Evolutionary conservation across 108 stramenopile genomes (phyloP).

Genomic region (Schizochytrium sp.): DNA sequence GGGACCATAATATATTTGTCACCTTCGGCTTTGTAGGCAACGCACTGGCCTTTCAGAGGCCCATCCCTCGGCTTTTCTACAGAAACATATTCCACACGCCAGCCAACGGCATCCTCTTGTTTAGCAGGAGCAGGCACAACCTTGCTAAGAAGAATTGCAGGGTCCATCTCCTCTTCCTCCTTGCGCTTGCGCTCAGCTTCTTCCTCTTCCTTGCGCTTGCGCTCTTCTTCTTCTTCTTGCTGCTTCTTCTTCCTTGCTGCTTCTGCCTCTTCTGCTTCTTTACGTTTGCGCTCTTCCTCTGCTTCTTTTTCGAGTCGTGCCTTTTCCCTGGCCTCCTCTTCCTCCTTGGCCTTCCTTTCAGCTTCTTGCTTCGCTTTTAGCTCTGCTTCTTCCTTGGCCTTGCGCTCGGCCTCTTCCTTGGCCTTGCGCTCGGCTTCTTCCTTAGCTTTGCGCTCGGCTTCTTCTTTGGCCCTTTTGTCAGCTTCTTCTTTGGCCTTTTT

Average conservation of each 20-base stretch:
- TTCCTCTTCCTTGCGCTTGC: background rate
- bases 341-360: background rate
- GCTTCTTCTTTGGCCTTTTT: background rate
- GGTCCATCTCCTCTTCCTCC: background rate
- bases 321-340: background rate
- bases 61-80: background rate
- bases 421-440: background rate
- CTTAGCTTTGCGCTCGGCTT: background rate
- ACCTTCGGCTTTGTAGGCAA: background rate
- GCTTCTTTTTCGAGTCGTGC: background rate
- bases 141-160: background rate
- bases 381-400: background rate
- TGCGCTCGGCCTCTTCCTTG: background rate
- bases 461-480: background rate
- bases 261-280: no score
- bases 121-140: background rate
- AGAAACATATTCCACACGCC: slow-evolving; percentile 17
- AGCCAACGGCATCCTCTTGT: background rate
- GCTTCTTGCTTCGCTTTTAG: background rate
- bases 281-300: background rate
- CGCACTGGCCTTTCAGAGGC: background rate
- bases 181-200: background rate
- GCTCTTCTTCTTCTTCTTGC: background rate
- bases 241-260: background rate
- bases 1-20: background rate